These are phyloP conservation scores for Setaria viridis DNA, from an alignment of 202 grass and related monocot genomes.

Conservation along the genomic window DNA sequence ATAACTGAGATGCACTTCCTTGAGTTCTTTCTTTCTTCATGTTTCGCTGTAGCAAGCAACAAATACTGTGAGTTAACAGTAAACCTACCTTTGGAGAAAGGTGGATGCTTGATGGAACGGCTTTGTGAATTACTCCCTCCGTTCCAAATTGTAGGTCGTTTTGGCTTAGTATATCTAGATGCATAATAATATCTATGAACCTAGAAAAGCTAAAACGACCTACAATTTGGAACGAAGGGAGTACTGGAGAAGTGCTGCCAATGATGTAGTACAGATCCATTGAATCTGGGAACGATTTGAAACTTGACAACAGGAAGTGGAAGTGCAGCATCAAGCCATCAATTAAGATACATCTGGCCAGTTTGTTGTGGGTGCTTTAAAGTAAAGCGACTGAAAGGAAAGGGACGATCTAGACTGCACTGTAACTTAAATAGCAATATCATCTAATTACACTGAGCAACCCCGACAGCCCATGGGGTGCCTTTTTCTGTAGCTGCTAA, in stretches of 20 bases:
- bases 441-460: not conserved
- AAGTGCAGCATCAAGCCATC: not conserved
- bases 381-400: not conserved
- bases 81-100: constrained; percentile 9
- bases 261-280: constrained; percentile 19
- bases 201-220: too few relatives aligned
- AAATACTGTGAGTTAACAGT: not conserved
- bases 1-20: constrained; percentile 12
- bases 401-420: not conserved
- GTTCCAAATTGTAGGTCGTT: too few relatives aligned
- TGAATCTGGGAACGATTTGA: constrained; percentile 1
- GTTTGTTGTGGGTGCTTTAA: constrained; percentile 18
- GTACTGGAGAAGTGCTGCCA: not conserved
- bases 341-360: not conserved
- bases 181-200: too few relatives aligned
- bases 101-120: not conserved
- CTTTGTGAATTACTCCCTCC: not conserved
- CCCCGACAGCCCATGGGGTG: not conserved
- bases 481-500: constrained; percentile 5
- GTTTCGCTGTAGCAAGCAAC: constrained; percentile 17
- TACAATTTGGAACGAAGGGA: too few relatives aligned
- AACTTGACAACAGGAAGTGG: constrained; percentile 10
- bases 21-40: constrained; percentile 14
- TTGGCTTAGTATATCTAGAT: too few relatives aligned
- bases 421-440: not conserved